Evolutionary conservation across 2,329 filamentous ascomycete species (phyloP), one percentile per base, ranked within the genome.

Genomic region (Fusarium bactridioides): DNA sequence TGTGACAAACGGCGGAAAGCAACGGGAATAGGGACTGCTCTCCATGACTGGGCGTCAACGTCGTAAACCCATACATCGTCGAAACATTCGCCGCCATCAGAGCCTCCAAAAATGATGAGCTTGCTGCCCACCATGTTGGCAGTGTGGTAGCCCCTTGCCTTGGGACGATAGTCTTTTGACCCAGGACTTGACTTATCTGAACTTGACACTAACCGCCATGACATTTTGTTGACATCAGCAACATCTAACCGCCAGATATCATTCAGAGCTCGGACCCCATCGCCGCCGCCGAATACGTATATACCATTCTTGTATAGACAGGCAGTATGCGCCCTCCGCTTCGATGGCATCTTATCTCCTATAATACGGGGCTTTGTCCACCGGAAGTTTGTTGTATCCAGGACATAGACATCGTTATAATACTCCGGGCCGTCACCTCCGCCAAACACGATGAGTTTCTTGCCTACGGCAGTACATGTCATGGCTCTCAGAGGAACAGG

Each of bases 1-100:
- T 93, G 91, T 29, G 89, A 91, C 56, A 93, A 84, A 25, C 91
- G 88, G 43, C 89, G 87, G 79, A 86, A 91, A n/a, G 88, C 88
- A 40, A 88, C 78, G 25, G 89, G 86, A 29, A 92, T 90, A 64
- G 83, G 79, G 61, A 92, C 90, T 11, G 83, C 78, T 67, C 86
- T 88, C 89, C 91, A 93, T 29, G 83, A 73, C 64, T 87, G 84
- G 43, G 84, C 86, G 56, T 92, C 90, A 10, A 92, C 87, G 78
- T 93, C 90, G 81, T 92, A 92, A 35, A 93, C 88, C 91, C 91
- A 93, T 44, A 93, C 90, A 76, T 93, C 91, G 78, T 90, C 87
- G 81, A 93, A 93, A 81, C 91, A 93, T 80, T 92, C 90, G 57
- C 89, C 89, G 72, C 91, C 91, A 78, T 93, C 91, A 7, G 89